A percentile compares a stretch with the other conserved stretches of the same genome.
Evolutionary conservation across 345 rosid genomes (phyloP).

Genomic region (Gossypium sturtianum): DNA sequence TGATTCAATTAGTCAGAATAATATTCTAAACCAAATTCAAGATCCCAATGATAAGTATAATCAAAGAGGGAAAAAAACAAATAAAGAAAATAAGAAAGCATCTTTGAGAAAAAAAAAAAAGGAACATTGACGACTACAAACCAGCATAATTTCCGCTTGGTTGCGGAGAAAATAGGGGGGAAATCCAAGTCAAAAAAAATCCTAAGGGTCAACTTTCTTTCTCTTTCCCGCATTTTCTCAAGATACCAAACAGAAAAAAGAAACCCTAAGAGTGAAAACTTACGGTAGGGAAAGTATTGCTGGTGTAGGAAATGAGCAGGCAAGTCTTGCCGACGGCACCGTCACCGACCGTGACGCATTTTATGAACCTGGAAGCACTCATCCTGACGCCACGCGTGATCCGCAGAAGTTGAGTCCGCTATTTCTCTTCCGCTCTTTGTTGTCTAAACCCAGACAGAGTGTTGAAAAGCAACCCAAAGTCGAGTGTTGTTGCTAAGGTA

Average conservation of each 20-base stretch:
- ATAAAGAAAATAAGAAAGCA: neutral
- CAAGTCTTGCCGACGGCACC: conserved; percentile 83
- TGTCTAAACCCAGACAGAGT: neutral
- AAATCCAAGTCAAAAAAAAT: neutral
- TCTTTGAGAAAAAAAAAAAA: neutral
- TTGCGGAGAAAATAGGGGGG: neutral
- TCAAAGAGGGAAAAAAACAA: neutral
- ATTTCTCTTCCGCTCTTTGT: neutral
- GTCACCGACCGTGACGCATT: conserved; percentile 76
- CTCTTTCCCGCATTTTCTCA: neutral
- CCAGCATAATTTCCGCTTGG: neutral
- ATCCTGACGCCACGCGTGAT: conserved; percentile 15
- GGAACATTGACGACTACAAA: neutral
- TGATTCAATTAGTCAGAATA: neutral
- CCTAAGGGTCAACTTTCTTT: neutral
- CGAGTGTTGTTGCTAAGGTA: neutral
- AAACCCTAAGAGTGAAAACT: conserved; percentile 11
- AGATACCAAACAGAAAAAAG: neutral
- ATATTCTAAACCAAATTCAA: neutral
- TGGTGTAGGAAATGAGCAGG: conserved; percentile 73
- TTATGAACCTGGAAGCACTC: conserved; percentile 71
- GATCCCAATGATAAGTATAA: neutral
- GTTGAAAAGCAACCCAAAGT: neutral
- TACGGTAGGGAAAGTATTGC: conserved; percentile 72
- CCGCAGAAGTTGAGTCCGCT: neutral